These are phyloP conservation scores for Ilex paraguariensis DNA, from an alignment of 305 asterid genomes.

Conservation along the genomic window DNA sequence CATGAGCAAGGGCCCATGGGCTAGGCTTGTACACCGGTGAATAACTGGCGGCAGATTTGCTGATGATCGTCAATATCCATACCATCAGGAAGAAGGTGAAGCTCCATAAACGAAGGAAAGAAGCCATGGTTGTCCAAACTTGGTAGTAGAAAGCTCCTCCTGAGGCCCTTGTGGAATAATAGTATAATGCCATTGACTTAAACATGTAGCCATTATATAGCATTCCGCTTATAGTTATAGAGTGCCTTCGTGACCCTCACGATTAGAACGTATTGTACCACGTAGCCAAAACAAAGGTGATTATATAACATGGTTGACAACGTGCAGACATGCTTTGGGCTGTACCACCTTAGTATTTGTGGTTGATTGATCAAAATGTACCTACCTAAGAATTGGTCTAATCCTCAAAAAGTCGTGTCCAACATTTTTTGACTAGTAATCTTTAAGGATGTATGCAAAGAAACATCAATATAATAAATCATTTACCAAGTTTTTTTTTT, in stretches of 20 bases:
- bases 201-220: constrained; percentile 27
- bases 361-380: too few relatives aligned
- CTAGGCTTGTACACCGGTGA: constrained; percentile 20
- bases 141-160: background rate
- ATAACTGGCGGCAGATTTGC: constrained; percentile 14
- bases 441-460: too few relatives aligned
- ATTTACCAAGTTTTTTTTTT: rapidly evolving
- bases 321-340: background rate
- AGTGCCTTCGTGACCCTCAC: constrained; percentile 49
- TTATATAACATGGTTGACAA: background rate
- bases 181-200: constrained; percentile 19
- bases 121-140: constrained; percentile 28
- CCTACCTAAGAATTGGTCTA: too few relatives aligned
- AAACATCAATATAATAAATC: too few relatives aligned
- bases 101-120: constrained; percentile 17
- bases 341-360: background rate
- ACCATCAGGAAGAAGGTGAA: constrained; percentile 19
- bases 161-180: background rate
- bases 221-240: background rate
- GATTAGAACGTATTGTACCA: constrained; percentile 19
- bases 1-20: constrained; percentile 29
- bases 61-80: background rate
- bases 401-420: too few relatives aligned
- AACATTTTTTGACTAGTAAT: too few relatives aligned
- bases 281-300: background rate